Conservation (phyloP, 2,329 filamentous ascomycete species). For the Dactylellina leptospora region DNA sequence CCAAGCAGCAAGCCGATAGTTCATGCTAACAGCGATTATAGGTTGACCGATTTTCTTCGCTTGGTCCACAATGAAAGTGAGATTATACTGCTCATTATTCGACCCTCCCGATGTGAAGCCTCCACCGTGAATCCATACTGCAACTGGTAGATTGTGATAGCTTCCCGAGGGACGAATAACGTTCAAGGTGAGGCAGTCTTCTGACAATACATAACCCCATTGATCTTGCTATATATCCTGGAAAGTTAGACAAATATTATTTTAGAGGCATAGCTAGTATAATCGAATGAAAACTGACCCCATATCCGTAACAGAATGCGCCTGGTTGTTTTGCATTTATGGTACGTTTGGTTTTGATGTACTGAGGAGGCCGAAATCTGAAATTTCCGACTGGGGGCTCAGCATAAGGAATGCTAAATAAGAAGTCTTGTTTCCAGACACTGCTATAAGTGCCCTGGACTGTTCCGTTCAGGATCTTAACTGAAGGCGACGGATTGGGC, state of each 20-base stretch:
- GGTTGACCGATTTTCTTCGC: slow-evolving; percentile 66
- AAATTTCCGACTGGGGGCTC: slow-evolving; percentile 66
- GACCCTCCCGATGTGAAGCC: slow-evolving; percentile 65
- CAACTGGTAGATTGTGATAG: slow-evolving; percentile 56
- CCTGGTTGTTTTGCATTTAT: slow-evolving; percentile 57
- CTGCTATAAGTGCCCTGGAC: slow-evolving; percentile 62
- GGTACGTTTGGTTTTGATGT: slow-evolving; percentile 54
- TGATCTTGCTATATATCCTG: background rate
- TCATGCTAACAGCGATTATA: slow-evolving; percentile 66
- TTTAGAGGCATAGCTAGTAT: slow-evolving; percentile 49
- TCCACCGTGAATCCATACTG: slow-evolving; percentile 61
- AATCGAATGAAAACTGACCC: slow-evolving; percentile 57
- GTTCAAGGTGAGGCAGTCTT: slow-evolving; percentile 59
- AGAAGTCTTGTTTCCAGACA: slow-evolving; percentile 64
- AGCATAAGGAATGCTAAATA: slow-evolving; percentile 68
- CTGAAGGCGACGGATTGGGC: too few species aligned
- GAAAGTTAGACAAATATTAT: slow-evolving; percentile 9
- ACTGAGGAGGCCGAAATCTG: slow-evolving; percentile 62
- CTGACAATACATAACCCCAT: slow-evolving; percentile 29
- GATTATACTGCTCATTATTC: slow-evolving; percentile 70
- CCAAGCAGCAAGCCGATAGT: slow-evolving; percentile 66
- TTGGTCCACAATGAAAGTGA: slow-evolving; percentile 68
- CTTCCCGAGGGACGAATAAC: slow-evolving; percentile 56
- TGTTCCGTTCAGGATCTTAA: slow-evolving; percentile 62
- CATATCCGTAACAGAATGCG: slow-evolving; percentile 57